Evolutionary conservation across 2,329 filamentous ascomycete genomes (phyloP), one percentile per base, ranked within the genome.

Genomic region (Epichloe scottii): DNA sequence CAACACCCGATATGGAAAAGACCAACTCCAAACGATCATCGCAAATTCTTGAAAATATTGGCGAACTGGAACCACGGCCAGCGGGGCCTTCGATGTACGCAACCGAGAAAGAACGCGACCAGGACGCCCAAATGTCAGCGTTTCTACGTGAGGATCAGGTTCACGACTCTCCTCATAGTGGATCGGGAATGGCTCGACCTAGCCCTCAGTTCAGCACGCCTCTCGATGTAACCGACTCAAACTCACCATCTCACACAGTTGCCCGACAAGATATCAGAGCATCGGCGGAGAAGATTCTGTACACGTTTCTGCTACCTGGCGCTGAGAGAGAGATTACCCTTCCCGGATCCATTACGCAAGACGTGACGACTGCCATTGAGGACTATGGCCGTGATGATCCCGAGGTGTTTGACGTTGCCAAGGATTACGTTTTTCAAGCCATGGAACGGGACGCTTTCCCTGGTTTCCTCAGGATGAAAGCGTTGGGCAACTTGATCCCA

Each of bases 381-480:
- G 85, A 91, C 58, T 84, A 89, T 57, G 88, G 89, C 44, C 83
- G 93, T 59, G 93, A 97, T 61, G 93, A 98, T 64, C 93, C 93
- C 0, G 93, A 98, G 67, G 86, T 98, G 12, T 98, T 98, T 61
- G 93, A 97, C 65, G 83, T 88, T 19, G 93, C 93, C 50, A 98
- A 98, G 73, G 93, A 98, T 71, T 98, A 97, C 66, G 93, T 97
- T 55, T 98, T 97, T 68, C 94, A 98, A 70, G 94, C 94, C 35
- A 98, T 98, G 93, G 94, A 98, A 71, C 82, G 94, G 51, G 93
- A 98, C 71, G 93, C 94, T n/a, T 98, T 95, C 65, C 93, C 94
- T 0, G 91, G 91, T 1, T 98, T 98, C 69, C 76, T 98, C 53
- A 81, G 91, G 63, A 88, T 89, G 71, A 97, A 97, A 71, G 93